These are phyloP conservation scores for Parietichytrium sp. DNA, from an alignment of 108 stramenopile genomes.

Conservation along the genomic window DNA sequence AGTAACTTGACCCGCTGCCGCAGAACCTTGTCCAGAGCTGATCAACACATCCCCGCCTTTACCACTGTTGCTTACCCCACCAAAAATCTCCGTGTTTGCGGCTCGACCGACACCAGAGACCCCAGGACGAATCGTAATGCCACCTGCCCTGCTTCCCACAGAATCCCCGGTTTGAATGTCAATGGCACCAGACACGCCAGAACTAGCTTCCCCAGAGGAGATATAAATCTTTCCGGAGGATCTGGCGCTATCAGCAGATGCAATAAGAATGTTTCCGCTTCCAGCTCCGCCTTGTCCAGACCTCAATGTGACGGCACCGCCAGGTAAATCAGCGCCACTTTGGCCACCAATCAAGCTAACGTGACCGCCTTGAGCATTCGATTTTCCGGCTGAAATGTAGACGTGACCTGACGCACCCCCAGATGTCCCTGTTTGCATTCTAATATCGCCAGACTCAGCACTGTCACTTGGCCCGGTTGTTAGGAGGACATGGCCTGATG, in stretches of 20 bases:
- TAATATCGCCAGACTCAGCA: neutral
- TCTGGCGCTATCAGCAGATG: no score
- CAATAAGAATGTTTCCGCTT: no score
- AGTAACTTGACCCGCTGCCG: no score
- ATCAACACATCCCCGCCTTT: neutral
- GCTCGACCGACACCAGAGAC: no score
- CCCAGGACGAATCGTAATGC: no score
- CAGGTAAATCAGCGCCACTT: no score
- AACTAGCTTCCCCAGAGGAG: conserved; percentile 46
- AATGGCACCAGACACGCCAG: conserved; percentile 48
- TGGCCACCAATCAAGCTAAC: no score
- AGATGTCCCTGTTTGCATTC: neutral
- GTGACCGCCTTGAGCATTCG: neutral
- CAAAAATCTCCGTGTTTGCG: neutral
- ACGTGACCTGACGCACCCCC: neutral
- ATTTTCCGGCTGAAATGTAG: neutral
- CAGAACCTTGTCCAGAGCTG: neutral
- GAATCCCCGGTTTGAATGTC: conserved; percentile 44
- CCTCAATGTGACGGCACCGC: no score
- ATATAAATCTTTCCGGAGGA: no score
- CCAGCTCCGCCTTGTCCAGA: no score
- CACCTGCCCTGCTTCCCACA: neutral
- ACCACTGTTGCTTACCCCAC: neutral
- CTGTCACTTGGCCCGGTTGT: neutral
- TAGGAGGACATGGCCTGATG: neutral